These are phyloP conservation scores for Spinellus fusiger DNA, from an alignment of 192 early-diverging fungal genomes.

Conservation along the genomic window DNA sequence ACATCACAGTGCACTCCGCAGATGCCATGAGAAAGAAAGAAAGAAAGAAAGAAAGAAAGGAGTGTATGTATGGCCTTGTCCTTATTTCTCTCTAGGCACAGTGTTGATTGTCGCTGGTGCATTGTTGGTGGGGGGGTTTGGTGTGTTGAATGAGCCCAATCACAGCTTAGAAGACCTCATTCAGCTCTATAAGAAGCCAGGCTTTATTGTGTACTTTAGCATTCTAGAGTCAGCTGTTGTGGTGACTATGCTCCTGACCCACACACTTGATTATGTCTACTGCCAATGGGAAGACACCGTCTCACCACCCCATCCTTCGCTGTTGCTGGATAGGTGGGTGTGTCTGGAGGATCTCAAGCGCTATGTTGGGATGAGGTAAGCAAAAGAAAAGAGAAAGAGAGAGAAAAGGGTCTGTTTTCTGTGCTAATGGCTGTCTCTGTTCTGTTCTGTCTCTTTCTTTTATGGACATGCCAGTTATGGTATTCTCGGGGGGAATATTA, in stretches of 20 bases:
- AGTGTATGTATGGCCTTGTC: not conserved
- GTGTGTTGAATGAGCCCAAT: conserved; percentile 64
- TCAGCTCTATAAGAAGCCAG: conserved; percentile 52
- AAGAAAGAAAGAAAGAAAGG: not conserved
- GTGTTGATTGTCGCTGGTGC: conserved; percentile 60
- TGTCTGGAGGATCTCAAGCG: conserved; percentile 15
- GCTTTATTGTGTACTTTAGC: conserved; percentile 61
- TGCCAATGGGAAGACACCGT: not conserved
- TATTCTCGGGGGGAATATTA: conserved; percentile 59
- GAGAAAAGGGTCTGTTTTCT: not conserved
- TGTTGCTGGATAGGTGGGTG: conserved; percentile 15
- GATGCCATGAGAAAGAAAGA: not conserved
- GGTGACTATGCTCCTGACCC: conserved; percentile 40
- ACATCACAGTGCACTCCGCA: too few species aligned
- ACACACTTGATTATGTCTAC: conserved; percentile 30
- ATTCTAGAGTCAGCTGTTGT: conserved; percentile 45
- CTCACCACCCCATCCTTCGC: conserved; percentile 11
- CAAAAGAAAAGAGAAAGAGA: not conserved
- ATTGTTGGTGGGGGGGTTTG: conserved; percentile 63
- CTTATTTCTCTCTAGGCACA: conserved; percentile 44
- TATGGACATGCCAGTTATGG: conserved; percentile 40
- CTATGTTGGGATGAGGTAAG: conserved; percentile 26
- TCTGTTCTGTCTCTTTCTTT: not conserved
- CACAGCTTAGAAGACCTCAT: conserved; percentile 63
- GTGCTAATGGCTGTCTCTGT: not conserved